phyloP scores from a whole-genome alignment of 2,329 filamentous ascomycete genomes.

The Bipolaris gigantea region DNA sequence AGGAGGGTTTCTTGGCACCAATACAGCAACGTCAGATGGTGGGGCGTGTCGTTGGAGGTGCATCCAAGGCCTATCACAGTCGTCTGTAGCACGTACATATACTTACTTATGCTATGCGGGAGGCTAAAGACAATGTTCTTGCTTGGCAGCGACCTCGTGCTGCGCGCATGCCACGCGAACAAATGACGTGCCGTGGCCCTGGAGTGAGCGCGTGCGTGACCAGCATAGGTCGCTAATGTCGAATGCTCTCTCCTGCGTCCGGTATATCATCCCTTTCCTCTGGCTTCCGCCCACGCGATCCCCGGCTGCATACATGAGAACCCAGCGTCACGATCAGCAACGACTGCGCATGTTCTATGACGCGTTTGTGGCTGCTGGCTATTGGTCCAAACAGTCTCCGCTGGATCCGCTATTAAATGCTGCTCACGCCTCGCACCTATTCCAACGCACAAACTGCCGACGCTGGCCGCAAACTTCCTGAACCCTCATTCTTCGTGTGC shows the following conservation, averaged over 20 bases:
- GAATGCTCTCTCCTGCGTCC: neutral
- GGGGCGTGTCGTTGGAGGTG: too few species aligned
- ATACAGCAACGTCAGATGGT: neutral
- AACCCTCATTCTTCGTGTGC: conserved; percentile 40
- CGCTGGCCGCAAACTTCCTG: conserved; percentile 31
- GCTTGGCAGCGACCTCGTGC: conserved; percentile 6
- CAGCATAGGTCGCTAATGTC: conserved; percentile 1
- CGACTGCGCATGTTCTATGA: conserved; percentile 17
- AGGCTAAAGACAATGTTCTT: neutral
- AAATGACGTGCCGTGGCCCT: conserved; percentile 13
- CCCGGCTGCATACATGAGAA: neutral
- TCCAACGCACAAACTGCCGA: conserved; percentile 43
- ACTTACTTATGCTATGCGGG: neutral
- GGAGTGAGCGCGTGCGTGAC: conserved; percentile 14
- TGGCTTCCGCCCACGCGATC: conserved; percentile 2
- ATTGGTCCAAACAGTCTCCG: conserved; percentile 25
- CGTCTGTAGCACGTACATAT: too few species aligned
- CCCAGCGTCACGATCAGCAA: conserved; percentile 8
- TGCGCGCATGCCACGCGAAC: conserved; percentile 14
- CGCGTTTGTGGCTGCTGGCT: conserved; percentile 15
- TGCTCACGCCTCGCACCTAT: conserved; percentile 47
- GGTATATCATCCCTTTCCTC: conserved; percentile 1
- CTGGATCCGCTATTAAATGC: conserved; percentile 44
- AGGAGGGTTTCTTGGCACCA: neutral
- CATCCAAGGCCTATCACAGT: neutral